Conservation (phyloP, 2,329 filamentous ascomycete genomes). For the Pseudopyrenochaeta lycopersici region DNA sequence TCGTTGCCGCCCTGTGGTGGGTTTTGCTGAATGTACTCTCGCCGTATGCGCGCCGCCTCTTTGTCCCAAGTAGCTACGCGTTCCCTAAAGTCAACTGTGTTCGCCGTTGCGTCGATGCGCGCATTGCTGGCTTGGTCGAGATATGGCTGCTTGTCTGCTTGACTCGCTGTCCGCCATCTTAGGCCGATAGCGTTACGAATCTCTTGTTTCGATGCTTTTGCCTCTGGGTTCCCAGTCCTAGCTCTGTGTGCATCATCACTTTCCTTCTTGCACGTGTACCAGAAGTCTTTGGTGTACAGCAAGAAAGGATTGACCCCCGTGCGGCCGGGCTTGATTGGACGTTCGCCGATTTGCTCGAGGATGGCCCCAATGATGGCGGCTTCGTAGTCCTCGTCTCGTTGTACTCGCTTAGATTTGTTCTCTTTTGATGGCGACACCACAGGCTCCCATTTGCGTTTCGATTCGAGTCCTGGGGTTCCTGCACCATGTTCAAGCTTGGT, state of each 20-base stretch:
- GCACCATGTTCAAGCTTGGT: conserved; percentile 32
- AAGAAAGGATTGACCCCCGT: conserved; percentile 85
- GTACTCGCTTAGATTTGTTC: conserved; percentile 33
- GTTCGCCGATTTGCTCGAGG: conserved; percentile 72
- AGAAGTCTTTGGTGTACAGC: conserved; percentile 82
- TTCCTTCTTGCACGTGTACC: conserved; percentile 68
- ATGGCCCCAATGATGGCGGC: conserved; percentile 66
- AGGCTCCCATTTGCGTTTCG: conserved; percentile 37
- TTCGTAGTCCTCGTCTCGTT: conserved; percentile 60
- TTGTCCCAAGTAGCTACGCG: conserved; percentile 76
- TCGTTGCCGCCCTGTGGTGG: conserved; percentile 42
- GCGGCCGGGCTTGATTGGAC: conserved; percentile 76
- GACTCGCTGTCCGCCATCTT: conserved; percentile 84
- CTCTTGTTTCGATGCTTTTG: conserved; percentile 74
- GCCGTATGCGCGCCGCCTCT: conserved; percentile 62
- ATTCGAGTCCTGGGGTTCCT: conserved; percentile 19
- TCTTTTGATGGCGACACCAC: conserved; percentile 19
- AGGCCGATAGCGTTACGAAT: conserved; percentile 85
- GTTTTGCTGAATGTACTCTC: conserved; percentile 52
- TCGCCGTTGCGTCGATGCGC: conserved; percentile 70
- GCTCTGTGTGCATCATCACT: conserved; percentile 73
- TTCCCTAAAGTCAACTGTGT: conserved; percentile 67
- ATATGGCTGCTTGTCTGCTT: conserved; percentile 78
- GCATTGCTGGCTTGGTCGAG: conserved; percentile 76
- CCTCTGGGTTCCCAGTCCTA: conserved; percentile 70